Conservation (phyloP, 129 eudicot species). For the Mikania micrantha region DNA sequence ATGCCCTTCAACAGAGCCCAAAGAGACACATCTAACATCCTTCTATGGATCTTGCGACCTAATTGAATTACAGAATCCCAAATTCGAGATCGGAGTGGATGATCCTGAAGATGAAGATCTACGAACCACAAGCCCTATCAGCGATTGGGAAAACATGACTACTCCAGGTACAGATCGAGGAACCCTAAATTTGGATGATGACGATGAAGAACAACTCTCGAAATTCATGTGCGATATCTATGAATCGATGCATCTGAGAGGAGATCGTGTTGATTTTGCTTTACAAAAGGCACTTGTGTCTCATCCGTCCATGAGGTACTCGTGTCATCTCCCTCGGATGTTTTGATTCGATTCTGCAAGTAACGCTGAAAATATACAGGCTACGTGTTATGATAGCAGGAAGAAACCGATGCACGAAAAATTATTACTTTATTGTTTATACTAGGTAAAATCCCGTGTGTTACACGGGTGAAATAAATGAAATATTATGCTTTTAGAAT, state of each 20-base stretch:
- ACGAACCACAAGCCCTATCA: constrained; percentile 45
- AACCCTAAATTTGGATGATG: constrained; percentile 58
- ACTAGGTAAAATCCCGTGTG: no score
- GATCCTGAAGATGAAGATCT: constrained; percentile 45
- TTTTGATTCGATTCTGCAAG: constrained; percentile 4
- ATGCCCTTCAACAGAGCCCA: constrained; percentile 71
- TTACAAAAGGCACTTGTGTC: constrained; percentile 52
- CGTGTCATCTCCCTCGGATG: constrained; percentile 73
- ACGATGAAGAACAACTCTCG: constrained; percentile 62
- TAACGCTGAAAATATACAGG: no score
- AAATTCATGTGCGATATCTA: constrained; percentile 55
- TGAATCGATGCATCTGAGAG: constrained; percentile 53
- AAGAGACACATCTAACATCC: constrained; percentile 51
- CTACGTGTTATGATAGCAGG: no score
- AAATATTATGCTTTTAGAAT: no score
- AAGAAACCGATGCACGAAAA: not conserved
- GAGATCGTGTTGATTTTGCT: constrained; percentile 56
- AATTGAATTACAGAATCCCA: constrained; percentile 41
- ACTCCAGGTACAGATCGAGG: constrained; percentile 24
- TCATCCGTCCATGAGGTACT: constrained; percentile 55
- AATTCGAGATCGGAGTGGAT: constrained; percentile 81
- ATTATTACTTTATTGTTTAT: not conserved
- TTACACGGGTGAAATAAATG: no score
- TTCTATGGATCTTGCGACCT: constrained; percentile 60
- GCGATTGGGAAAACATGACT: constrained; percentile 88